A percentile compares a stretch with the other conserved stretches of the same genome.
Evolutionary conservation across 108 stramenopile species (phyloP).

Genomic region (Fragilariopsis cylindrus): DNA sequence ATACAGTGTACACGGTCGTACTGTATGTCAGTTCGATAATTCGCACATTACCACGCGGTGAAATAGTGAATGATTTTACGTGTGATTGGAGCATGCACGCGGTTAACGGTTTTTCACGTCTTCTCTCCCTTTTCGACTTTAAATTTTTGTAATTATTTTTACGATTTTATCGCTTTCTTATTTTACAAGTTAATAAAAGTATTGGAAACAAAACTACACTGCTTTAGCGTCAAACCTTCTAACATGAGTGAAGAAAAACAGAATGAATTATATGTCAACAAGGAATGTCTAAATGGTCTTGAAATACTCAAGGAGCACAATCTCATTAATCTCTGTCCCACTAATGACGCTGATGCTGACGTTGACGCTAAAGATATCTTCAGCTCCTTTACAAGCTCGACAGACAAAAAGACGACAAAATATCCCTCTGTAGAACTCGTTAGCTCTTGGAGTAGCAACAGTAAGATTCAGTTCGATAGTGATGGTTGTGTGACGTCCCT

Average conservation of each 20-base stretch:
- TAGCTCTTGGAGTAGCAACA: background rate
- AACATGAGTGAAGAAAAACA: background rate
- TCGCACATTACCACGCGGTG: too few species aligned
- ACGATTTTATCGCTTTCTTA: too few species aligned
- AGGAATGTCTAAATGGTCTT: constrained; percentile 10
- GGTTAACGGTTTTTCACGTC: too few species aligned
- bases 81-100: too few species aligned
- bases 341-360: background rate
- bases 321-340: background rate
- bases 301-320: constrained; percentile 15
- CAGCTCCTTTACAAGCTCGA: background rate
- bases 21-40: too few species aligned
- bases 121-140: too few species aligned
- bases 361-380: background rate
- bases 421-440: background rate
- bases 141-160: too few species aligned
- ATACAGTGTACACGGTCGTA: too few species aligned
- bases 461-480: constrained; percentile 18
- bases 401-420: background rate
- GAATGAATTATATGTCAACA: background rate
- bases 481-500: constrained; percentile 15
- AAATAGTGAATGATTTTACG: too few species aligned
- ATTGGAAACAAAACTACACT: background rate
- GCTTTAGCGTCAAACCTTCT: background rate
- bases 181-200: too few species aligned